phyloP scores from a whole-genome alignment of 2,329 filamentous ascomycete genomes.

The Aspergillus unguis region DNA sequence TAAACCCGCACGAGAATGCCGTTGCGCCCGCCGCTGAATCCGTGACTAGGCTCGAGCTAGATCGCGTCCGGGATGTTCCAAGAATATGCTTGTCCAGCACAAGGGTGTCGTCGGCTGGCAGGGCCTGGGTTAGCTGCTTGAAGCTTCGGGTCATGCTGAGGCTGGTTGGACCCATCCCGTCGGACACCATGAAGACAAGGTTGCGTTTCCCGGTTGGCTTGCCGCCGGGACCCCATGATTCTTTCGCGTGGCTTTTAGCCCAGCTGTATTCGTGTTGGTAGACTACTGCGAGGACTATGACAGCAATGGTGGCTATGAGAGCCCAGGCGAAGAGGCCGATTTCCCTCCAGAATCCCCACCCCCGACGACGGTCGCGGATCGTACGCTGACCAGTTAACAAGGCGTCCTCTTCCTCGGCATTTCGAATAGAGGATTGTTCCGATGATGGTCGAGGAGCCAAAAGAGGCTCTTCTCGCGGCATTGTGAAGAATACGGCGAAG shows the following conservation, averaged over 20 bases:
- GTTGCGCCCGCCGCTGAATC: conserved; percentile 97
- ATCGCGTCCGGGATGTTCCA: conserved; percentile 83
- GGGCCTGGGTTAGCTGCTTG: conserved; percentile 69
- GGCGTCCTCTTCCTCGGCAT: conserved; percentile 61
- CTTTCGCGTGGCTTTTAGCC: conserved; percentile 26
- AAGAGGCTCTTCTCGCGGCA: conserved; percentile 50
- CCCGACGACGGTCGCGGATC: conserved; percentile 32
- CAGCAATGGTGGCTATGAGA: conserved; percentile 69
- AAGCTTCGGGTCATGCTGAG: conserved; percentile 82
- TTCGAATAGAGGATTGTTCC: conserved; percentile 53
- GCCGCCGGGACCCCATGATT: conserved; percentile 37
- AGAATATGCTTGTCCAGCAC: conserved; percentile 84
- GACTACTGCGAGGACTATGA: conserved; percentile 76
- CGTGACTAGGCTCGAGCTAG: conserved; percentile 79
- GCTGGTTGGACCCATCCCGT: conserved; percentile 95
- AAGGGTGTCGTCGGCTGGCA: conserved; percentile 73
- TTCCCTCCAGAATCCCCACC: conserved; percentile 66
- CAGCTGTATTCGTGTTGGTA: conserved; percentile 64
- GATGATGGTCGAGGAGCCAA: conserved; percentile 55
- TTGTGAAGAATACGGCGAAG: conserved; percentile 11
- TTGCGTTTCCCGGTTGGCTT: conserved; percentile 72
- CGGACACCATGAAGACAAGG: conserved; percentile 97
- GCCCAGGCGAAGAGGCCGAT: conserved; percentile 78
- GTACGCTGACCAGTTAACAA: conserved; percentile 57
- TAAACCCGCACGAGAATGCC: conserved; percentile 85